Evolutionary conservation across 2,329 filamentous ascomycete species (phyloP), one percentile per base, ranked within the genome.

Genomic region (Cercospora zeae-maydis): DNA sequence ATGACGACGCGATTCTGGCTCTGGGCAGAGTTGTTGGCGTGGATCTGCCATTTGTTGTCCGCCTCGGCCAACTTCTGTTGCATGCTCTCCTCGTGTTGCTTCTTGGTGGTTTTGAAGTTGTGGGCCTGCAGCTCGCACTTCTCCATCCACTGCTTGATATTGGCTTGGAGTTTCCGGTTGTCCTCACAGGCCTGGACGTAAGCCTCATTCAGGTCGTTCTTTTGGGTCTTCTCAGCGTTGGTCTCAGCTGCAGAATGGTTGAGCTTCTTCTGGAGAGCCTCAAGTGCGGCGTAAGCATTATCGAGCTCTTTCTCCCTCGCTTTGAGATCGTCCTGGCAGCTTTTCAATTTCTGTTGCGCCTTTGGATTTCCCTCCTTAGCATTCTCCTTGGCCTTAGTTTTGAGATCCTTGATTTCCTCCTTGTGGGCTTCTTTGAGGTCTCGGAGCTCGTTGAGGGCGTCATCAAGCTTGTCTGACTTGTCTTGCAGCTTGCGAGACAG

Each of bases 381-480:
- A 3, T 42, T 52, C 10, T 60, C 58, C 10, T 60, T 57, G 24
- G 37, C 49, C 34, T 64, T 53, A 1, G 64, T 62, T 55, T 64
- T 69, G 19, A 42, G 27, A 1, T 62, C 54, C 2, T 49, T 58
- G 57, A 65, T 63, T 24, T 64, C 62, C 4, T 59, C 58, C 34
- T 59, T 59, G 16, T 60, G 61, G 31, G 61, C 53, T n/a, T 45
- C 53, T 42, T 64, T 64, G 11, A 42, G 11, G 0, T 55, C 27
- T 13, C 51, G 42, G 3, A 58, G 19, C n/a, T 58, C 34, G 1
- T 58, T 19, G n/a, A 42, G 10, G 4, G 51, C 27, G 3, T 13
- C 19, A 1, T 58, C 49, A 14, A 61, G 59, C 58, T 58, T 61
- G 8, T 61, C 54, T 8, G 42, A 36, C n/a, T 54, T 61, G 13